phyloP scores from a whole-genome alignment of 2,329 filamentous ascomycete species.

The Ascochyta viciae-villosae region DNA sequence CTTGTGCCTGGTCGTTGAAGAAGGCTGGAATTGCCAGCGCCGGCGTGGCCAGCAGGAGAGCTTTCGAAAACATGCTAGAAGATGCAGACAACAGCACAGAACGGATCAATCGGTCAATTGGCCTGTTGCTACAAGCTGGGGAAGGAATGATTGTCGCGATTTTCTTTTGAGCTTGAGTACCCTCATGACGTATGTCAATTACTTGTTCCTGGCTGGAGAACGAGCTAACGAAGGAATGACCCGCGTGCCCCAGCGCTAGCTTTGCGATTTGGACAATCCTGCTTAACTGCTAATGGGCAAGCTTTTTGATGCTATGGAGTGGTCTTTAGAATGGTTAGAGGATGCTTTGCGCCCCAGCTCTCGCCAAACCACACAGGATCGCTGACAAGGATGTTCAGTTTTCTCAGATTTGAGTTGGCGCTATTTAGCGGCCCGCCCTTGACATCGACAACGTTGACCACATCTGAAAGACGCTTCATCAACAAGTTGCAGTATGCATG shows the following conservation, averaged over 20 bases:
- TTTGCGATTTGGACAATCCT: too few species aligned
- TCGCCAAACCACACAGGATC: not conserved
- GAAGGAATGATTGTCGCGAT: not conserved
- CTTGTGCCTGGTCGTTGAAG: slow-evolving; percentile 18
- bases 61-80: slow-evolving; percentile 17
- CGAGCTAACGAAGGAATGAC: slow-evolving; percentile 10
- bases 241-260: not conserved
- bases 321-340: too few species aligned
- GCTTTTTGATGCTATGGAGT: too few species aligned
- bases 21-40: slow-evolving; percentile 30
- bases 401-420: not conserved
- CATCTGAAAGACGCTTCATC: not conserved
- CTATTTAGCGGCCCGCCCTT: not conserved
- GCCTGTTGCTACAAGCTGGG: slow-evolving; percentile 8
- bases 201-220: slow-evolving; percentile 8
- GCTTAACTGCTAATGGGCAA: too few species aligned
- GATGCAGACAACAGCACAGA: not conserved
- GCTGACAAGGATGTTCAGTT: not conserved
- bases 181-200: slow-evolving; percentile 14
- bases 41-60: slow-evolving; percentile 28
- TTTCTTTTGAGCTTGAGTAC: not conserved
- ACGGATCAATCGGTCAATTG: slow-evolving; percentile 2
- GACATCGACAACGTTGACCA: not conserved
- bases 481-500: not conserved
- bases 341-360: too few species aligned